Evolutionary conservation across 2,329 filamentous ascomycete species (phyloP), one percentile per base, ranked within the genome.

Genomic region (Thermomyces lanuginosus): DNA sequence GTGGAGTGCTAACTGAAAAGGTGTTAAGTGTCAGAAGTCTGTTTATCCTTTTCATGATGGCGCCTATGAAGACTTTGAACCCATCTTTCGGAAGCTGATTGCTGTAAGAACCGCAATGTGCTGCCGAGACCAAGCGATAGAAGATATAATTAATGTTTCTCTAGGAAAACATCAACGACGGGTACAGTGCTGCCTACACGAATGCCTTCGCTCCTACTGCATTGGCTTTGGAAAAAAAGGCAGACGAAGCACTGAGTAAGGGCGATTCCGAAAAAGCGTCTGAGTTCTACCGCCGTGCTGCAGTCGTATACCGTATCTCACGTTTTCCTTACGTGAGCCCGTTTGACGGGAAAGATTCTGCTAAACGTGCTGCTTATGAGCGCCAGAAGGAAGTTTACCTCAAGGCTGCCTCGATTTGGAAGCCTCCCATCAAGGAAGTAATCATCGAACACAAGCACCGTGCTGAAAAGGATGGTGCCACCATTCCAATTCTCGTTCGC

Each of bases 1-100:
- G 18, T 14, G 7, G 6, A 14, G 12, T 6, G 3, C 6, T 8
- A 10, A 1, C 14, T 6, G n/a, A 23, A 12, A 22, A 20, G 28
- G 61, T 71, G 66, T 46, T 49, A 51, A 19, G 61, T 71, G 66
- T 46, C 49, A 51, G 18, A 72, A 71, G 52, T 63, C 69, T 30
- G 60, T 81, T 6, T 77, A 79, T 40, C 73, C 74, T 1, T 83
- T 83, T 59, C 77, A 82, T 57, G 77, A 82, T 49, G 69, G 72
- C 25, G 56, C 61, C 3, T 64, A 66, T 31, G 60, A 69, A 31
- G 77, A 83, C 49, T 81, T 83, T 43, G 63, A 67, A 38, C 73
- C 73, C 10, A 62, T 83, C 16, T 77, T 79, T 26, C 46, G 64
- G n/a, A 54, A 66, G 29, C 55, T 83, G 22, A 66, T 75, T 24